These are phyloP conservation scores for Debaryomyces fabryi DNA, from an alignment of 1,139 yeast genomes.

Conservation along the genomic window DNA sequence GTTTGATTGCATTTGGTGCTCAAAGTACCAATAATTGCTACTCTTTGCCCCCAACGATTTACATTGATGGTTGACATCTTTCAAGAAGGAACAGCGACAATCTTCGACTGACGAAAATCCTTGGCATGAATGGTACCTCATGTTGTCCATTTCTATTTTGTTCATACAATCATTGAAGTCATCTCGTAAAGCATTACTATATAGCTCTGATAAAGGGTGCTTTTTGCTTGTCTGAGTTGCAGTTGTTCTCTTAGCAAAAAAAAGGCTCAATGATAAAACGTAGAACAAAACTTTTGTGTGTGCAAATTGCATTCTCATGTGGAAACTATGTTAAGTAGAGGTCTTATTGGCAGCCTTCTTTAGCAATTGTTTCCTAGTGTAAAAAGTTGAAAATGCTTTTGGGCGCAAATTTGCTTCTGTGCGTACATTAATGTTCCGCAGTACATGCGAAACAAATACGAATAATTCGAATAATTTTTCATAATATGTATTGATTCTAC, in stretches of 20 bases:
- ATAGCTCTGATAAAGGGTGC: constrained; percentile 8
- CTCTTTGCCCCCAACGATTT: background rate
- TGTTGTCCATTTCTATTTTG: constrained; percentile 3
- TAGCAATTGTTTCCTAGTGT: background rate
- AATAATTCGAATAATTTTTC: background rate
- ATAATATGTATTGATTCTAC: background rate
- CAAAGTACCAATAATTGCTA: constrained; percentile 12
- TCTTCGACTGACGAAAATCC: constrained; percentile 1
- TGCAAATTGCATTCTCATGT: background rate
- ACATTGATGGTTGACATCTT: constrained; percentile 9
- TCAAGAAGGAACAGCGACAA: constrained; percentile 10
- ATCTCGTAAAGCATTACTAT: constrained; percentile 5
- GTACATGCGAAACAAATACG: background rate
- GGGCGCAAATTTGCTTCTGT: constrained; percentile 10
- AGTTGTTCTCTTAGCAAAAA: background rate
- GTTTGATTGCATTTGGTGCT: background rate
- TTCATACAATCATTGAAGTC: constrained; percentile 12
- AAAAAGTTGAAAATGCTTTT: constrained; percentile 1
- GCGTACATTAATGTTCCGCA: constrained; percentile 6
- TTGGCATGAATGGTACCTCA: constrained; percentile 5
- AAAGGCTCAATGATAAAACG: background rate
- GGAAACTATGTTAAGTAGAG: background rate
- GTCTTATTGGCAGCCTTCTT: background rate
- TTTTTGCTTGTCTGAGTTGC: background rate
- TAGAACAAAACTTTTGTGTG: background rate